Conservation (phyloP, 192 early-diverging fungal species). For the Spizellomyces sp. region DNA sequence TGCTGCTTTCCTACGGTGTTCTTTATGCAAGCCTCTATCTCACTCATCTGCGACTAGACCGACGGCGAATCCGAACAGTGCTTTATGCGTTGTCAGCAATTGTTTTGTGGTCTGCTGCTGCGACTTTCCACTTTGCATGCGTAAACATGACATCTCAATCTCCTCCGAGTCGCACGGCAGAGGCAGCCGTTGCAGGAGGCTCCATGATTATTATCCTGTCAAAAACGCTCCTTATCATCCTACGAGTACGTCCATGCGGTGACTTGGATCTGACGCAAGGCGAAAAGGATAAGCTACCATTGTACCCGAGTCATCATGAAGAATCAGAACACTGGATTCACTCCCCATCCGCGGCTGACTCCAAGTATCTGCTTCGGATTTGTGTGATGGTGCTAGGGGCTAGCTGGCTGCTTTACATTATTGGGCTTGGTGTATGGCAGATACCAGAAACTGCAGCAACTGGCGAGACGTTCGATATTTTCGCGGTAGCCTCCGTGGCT, state of each 20-base stretch:
- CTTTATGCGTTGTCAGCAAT: neutral
- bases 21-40: conserved; percentile 2
- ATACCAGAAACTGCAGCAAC: neutral
- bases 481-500: conserved; percentile 1
- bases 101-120: neutral
- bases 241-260: neutral
- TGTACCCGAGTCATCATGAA: conserved; percentile 3
- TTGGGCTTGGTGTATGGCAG: neutral
- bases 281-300: neutral
- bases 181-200: neutral
- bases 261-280: neutral
- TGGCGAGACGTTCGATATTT: conserved; percentile 2
- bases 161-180: neutral
- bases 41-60: neutral
- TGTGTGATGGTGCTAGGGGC: neutral
- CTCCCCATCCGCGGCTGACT: neutral
- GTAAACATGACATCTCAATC: neutral
- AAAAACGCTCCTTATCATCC: neutral
- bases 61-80: neutral
- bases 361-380: neutral
- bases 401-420: neutral
- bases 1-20: neutral
- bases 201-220: neutral
- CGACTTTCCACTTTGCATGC: neutral
- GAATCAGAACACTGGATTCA: conserved; percentile 11